Base-by-base conservation (phyloP, 2,329 filamentous ascomycete species). In the Pezicula rhizophila region DNA sequence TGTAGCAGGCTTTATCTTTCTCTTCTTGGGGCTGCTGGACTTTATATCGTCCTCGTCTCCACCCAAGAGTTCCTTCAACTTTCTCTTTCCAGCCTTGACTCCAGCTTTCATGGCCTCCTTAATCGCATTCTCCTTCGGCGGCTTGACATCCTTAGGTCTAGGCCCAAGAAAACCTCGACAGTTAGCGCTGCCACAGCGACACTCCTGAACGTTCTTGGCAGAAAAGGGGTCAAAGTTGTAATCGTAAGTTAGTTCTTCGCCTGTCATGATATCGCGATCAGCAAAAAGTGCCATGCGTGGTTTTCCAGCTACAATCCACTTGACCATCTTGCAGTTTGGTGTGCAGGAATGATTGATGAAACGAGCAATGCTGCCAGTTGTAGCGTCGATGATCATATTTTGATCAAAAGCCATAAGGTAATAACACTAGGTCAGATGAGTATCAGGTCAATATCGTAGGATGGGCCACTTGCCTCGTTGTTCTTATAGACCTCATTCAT, bases 351-450 rank as follows among this genome's bases (percentile, higher is more conserved):
- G 93, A 65, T 99, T 99, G 66, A 99, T 91, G 67, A 99, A 99
- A 48, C 93, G 87, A 61, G 93, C 92, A 68, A 97, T 95, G 57
- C 89, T 95, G 60, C 93, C 93, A 48, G 89, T 89, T 25, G 91
- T 96, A 31, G 92, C 93, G 71, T 99, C 93, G 56, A 99, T 95
- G 61, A 97, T 95, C 83, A 97, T 93, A 68, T 95, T 93, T 67
- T 96, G 90, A 64, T 97, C 91, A 65, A 97, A 96, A 48, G 89
- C 90, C 93, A 99, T 99, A 44, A 99, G 75, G 67, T 99, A 99
- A 68, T 96, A 97, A 69, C 90, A 96, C 88, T 96, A 58, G 11
- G 26, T 17, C 39, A 12, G 23, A 41, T 38, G 47, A 34, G 12
- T 38, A 46, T 25, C 37, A 17, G 11, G 31, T 45, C 62, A 47